These are phyloP conservation scores for Huiozyma sinensis DNA, from an alignment of 805 yeast genomes.

Conservation along the genomic window DNA sequence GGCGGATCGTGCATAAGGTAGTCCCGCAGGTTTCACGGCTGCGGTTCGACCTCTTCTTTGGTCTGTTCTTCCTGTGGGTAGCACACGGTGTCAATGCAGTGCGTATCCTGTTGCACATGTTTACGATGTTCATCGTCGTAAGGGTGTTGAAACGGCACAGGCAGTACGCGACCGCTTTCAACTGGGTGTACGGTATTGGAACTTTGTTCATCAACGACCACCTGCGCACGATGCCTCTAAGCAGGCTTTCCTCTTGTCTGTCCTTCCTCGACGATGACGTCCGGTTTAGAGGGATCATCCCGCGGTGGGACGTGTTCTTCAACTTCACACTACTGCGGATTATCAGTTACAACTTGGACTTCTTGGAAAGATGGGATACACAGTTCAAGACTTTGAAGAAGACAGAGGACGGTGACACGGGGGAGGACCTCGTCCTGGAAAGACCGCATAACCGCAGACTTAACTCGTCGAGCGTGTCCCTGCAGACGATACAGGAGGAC, in stretches of 20 bases:
- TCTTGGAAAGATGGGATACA: conserved; percentile 34
- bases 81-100: conserved; percentile 73
- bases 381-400: conserved; percentile 34
- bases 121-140: conserved; percentile 34
- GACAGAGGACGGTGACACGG: neutral
- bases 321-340: conserved; percentile 81
- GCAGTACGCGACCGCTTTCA: conserved; percentile 31
- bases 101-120: conserved; percentile 49
- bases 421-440: neutral
- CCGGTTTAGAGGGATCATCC: conserved; percentile 57
- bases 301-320: conserved; percentile 93
- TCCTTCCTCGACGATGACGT: conserved; percentile 42
- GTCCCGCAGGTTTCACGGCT: conserved; percentile 33
- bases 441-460: neutral
- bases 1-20: conserved; percentile 26
- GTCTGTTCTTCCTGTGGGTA: conserved; percentile 52
- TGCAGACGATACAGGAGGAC: conserved; percentile 13
- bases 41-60: conserved; percentile 65
- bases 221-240: conserved; percentile 44
- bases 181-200: conserved; percentile 77
- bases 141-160: conserved; percentile 22
- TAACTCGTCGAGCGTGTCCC: conserved; percentile 2
- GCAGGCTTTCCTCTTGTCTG: conserved; percentile 32
- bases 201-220: conserved; percentile 70
- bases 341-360: conserved; percentile 77